Percentiles rank a stretch among this genome's conserved stretches.
These are phyloP conservation scores for Ceratocystis ficicola DNA, from an alignment of 2,329 filamentous ascomycete species.

Conservation along the genomic window DNA sequence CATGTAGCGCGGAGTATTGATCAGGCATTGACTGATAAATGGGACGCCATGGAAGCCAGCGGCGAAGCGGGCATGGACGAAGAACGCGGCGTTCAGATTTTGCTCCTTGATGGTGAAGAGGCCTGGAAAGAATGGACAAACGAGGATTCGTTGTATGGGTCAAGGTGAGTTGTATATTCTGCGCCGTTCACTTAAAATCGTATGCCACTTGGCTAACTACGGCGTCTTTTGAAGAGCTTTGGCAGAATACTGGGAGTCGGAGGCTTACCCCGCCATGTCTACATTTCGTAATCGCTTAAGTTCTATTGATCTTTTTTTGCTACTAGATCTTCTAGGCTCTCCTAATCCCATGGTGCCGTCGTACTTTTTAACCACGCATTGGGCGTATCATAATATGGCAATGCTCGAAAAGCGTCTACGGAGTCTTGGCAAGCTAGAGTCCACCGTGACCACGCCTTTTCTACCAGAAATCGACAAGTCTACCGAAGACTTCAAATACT, in stretches of 20 bases:
- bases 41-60: constrained; percentile 56
- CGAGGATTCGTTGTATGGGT: constrained; percentile 76
- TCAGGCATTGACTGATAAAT: constrained; percentile 65
- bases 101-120: constrained; percentile 89
- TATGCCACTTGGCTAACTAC: constrained; percentile 5
- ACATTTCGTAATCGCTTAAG: constrained; percentile 61
- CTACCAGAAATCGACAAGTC: constrained; percentile 51
- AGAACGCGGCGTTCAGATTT: constrained; percentile 72
- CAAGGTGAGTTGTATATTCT: constrained; percentile 47
- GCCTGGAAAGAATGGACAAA: constrained; percentile 72
- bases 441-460: constrained; percentile 42
- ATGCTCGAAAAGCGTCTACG: constrained; percentile 63
- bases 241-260: constrained; percentile 67
- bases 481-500: constrained; percentile 35
- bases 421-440: constrained; percentile 52
- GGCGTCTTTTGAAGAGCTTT: constrained; percentile 41
- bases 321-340: constrained; percentile 78
- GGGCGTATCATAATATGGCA: constrained; percentile 75
- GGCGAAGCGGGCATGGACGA: constrained; percentile 53
- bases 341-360: constrained; percentile 60
- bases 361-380: constrained; percentile 83
- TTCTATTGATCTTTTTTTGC: constrained; percentile 75
- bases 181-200: neutral
- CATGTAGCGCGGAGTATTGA: constrained; percentile 74
- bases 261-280: constrained; percentile 57